A percentile compares a stretch with the other conserved stretches of the same genome.
phyloP scores from a whole-genome alignment of 768 basidiomycete species.

The Pisolithus orientalis region DNA sequence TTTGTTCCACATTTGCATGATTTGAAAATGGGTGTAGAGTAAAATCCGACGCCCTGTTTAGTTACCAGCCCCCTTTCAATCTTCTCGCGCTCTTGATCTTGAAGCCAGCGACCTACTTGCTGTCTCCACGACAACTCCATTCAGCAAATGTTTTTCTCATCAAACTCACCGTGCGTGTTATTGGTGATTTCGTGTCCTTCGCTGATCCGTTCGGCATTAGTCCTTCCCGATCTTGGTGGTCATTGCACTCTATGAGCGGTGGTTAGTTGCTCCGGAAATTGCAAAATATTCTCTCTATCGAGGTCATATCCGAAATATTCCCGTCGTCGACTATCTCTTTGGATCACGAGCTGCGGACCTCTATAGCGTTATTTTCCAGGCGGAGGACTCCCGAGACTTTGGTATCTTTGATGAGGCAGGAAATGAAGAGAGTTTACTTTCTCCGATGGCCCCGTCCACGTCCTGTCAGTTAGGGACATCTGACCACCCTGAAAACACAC shows the following conservation, averaged over 20 bases:
- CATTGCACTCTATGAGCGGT: slow-evolving; percentile 78
- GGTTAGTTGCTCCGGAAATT: slow-evolving; percentile 44
- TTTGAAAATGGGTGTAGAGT: slow-evolving; percentile 41
- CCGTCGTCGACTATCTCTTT: slow-evolving; percentile 70
- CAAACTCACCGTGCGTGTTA: slow-evolving; percentile 57
- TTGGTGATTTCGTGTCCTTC: neutral
- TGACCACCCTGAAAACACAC: neutral
- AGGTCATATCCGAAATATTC: slow-evolving; percentile 65
- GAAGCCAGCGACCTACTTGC: slow-evolving; percentile 69
- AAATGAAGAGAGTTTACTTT: slow-evolving; percentile 27
- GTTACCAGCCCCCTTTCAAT: slow-evolving; percentile 89
- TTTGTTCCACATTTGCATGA: neutral
- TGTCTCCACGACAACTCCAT: slow-evolving; percentile 76
- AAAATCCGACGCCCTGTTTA: slow-evolving; percentile 85
- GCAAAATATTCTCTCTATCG: slow-evolving; percentile 53
- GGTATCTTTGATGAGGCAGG: slow-evolving; percentile 49
- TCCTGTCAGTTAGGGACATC: slow-evolving; percentile 2
- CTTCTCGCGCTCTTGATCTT: slow-evolving; percentile 74
- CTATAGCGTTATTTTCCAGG: slow-evolving; percentile 76
- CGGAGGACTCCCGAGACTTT: slow-evolving; percentile 44
- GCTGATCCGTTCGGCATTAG: slow-evolving; percentile 24
- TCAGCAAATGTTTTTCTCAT: slow-evolving; percentile 82
- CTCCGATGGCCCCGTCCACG: slow-evolving; percentile 7
- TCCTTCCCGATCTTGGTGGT: slow-evolving; percentile 71
- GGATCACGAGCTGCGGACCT: slow-evolving; percentile 61